These are phyloP conservation scores for Termitomyces sp. DNA, from an alignment of 768 basidiomycete genomes.

Conservation along the genomic window DNA sequence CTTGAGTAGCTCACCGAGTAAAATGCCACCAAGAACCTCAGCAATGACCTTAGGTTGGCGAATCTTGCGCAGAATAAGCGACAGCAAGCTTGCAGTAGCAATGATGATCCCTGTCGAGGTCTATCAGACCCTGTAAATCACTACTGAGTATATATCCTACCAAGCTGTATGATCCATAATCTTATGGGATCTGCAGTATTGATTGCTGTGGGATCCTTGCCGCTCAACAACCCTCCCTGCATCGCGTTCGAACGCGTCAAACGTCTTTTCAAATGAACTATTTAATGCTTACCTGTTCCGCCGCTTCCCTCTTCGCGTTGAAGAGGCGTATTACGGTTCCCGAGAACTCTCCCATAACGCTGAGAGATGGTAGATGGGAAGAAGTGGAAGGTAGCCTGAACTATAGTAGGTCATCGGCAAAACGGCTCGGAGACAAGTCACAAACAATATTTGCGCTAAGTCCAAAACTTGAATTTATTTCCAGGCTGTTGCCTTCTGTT, in stretches of 20 bases:
- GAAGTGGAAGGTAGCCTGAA: not conserved
- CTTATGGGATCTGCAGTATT: slow-evolving; percentile 68
- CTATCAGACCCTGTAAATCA: not conserved
- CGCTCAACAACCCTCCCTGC: slow-evolving; percentile 74
- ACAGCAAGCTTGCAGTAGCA: slow-evolving; percentile 70
- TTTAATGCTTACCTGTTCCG: slow-evolving; percentile 33
- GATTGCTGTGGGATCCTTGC: slow-evolving; percentile 67
- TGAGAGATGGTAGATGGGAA: not conserved
- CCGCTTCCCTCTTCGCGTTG: slow-evolving; percentile 28
- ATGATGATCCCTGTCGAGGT: slow-evolving; percentile 72
- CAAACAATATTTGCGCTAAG: no score
- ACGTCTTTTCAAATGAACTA: not conserved
- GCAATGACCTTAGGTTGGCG: slow-evolving; percentile 85
- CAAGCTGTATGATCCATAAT: slow-evolving; percentile 77
- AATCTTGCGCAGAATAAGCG: slow-evolving; percentile 66
- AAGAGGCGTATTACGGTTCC: slow-evolving; percentile 33
- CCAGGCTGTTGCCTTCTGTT: no score
- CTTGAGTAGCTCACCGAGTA: slow-evolving; percentile 74
- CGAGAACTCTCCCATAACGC: slow-evolving; percentile 38
- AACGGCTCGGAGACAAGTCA: not conserved
- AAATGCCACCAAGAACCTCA: slow-evolving; percentile 83
- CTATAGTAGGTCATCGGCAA: slow-evolving; percentile 2
- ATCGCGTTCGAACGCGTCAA: not conserved
- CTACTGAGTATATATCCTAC: slow-evolving; percentile 32
- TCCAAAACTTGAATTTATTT: not conserved